Conservation (phyloP, 176 grass and related monocot genomes). For the bread wheat (Triticum aestivum) region IWGSC_CS_RefSeq_v2.1 NC_057812.1:539893106-539893605, state of each 20-base stretch:
- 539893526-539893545: not conserved
- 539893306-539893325: not conserved
- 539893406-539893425: too few relatives aligned
- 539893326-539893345: not conserved
- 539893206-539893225: not conserved
- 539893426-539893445: not conserved
- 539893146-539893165: too few relatives aligned
- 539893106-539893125: too few relatives aligned
- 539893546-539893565: not conserved
- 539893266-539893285: not conserved
- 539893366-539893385: not conserved
- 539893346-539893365: not conserved
- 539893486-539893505: not conserved
- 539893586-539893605: not conserved
- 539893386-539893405: not conserved
- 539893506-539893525: not conserved
- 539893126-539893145: too few relatives aligned
- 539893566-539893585: not conserved
- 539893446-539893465: not conserved
- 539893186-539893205: too few relatives aligned
- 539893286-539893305: not conserved
- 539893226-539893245: not conserved
- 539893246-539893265: too few relatives aligned
- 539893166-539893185: too few relatives aligned
- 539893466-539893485: not conserved